These are phyloP conservation scores for Phytophthora litchii DNA, from an alignment of 352 stramenopile genomes.

Conservation along the genomic window DNA sequence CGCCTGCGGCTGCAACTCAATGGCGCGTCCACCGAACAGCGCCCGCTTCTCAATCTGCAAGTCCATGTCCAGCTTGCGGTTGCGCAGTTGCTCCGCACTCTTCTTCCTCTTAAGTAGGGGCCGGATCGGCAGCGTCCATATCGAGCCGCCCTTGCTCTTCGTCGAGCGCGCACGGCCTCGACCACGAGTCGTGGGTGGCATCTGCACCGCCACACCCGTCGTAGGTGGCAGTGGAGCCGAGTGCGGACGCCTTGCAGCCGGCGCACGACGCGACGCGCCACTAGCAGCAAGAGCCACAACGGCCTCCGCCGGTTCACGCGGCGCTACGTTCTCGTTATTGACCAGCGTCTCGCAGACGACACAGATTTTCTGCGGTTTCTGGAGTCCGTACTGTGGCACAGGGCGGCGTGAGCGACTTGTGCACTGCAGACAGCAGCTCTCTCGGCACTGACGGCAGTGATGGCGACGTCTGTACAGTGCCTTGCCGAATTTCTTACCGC, in stretches of 20 bases:
- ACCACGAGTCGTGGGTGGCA: slow-evolving; percentile 13
- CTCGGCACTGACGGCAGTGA: slow-evolving; percentile 71
- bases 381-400: slow-evolving; percentile 42
- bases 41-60: slow-evolving; percentile 53
- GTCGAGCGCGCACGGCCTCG: slow-evolving; percentile 24
- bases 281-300: slow-evolving; percentile 15
- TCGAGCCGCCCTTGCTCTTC: slow-evolving; percentile 39
- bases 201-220: slow-evolving; percentile 11
- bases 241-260: slow-evolving; percentile 8
- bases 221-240: slow-evolving; percentile 39
- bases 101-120: slow-evolving; percentile 57
- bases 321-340: not conserved
- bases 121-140: slow-evolving; percentile 56
- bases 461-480: slow-evolving; percentile 46
- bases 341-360: slow-evolving; percentile 55
- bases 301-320: slow-evolving; percentile 28
- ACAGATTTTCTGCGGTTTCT: slow-evolving; percentile 65
- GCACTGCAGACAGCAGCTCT: slow-evolving; percentile 65
- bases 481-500: slow-evolving; percentile 43
- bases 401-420: slow-evolving; percentile 40
- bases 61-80: slow-evolving; percentile 50
- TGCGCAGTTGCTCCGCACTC: slow-evolving; percentile 52
- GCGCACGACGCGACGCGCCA: slow-evolving; percentile 14
- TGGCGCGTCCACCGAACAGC: slow-evolving; percentile 21
- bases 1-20: slow-evolving; percentile 49